Conservation (phyloP, 352 stramenopile species). For the Globisporangium apiculatum region DNA sequence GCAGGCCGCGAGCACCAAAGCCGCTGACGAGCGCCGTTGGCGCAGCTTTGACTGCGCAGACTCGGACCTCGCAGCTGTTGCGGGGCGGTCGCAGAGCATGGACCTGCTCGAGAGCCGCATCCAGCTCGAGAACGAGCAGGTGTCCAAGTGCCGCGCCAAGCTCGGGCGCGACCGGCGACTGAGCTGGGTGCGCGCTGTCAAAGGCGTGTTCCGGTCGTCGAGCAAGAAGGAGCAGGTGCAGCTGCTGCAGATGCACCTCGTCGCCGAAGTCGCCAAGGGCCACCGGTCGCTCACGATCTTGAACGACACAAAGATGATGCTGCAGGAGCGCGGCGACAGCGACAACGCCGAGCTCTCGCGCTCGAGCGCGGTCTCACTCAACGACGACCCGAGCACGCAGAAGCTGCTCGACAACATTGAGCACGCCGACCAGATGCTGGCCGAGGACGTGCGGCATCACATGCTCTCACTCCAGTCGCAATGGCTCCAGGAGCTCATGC, state of each 20-base stretch:
- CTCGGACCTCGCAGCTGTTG: conserved; percentile 7
- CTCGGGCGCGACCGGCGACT: conserved; percentile 28
- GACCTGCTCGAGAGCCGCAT: conserved; percentile 41
- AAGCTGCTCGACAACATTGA: conserved; percentile 35
- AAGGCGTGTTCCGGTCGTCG: conserved; percentile 28
- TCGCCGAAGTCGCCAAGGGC: conserved; percentile 51
- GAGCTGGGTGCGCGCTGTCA: conserved; percentile 43
- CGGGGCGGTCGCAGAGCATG: conserved; percentile 18
- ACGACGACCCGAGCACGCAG: conserved; percentile 23
- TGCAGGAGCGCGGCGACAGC: conserved; percentile 22
- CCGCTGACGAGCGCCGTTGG: conserved; percentile 39
- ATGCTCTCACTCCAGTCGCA: conserved; percentile 48
- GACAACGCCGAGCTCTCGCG: conserved; percentile 12
- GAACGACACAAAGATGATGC: conserved; percentile 29
- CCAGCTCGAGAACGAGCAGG: conserved; percentile 34
- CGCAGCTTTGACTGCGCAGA: conserved; percentile 46
- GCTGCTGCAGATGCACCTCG: conserved; percentile 62
- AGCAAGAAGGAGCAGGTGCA: conserved; percentile 46
- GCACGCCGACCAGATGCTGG: conserved; percentile 47
- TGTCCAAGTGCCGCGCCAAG: conserved; percentile 31
- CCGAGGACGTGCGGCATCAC: conserved; percentile 51
- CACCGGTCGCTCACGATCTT: conserved; percentile 54
- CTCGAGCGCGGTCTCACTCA: conserved; percentile 20
- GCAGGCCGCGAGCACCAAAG: conserved; percentile 16
- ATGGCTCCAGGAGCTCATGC: conserved; percentile 45